Evolutionary conservation across 2,329 filamentous ascomycete species (phyloP), one percentile per base, ranked within the genome.

Genomic region (Cladosporium oxysporum): DNA sequence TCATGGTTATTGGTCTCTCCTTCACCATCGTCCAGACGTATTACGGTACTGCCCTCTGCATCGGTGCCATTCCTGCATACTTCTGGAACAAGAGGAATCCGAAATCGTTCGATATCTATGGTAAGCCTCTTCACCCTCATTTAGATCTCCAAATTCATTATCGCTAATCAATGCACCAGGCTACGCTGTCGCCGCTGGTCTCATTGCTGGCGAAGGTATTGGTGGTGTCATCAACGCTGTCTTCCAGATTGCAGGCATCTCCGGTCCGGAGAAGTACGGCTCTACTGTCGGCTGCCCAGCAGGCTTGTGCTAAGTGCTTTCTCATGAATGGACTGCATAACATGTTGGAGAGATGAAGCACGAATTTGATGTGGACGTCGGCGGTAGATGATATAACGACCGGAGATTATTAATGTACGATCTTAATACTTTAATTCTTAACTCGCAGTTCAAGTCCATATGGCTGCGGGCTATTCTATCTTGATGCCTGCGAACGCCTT

Each of bases 201-300:
- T 87, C 68, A 88, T 88, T 73, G 86, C 87, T 3, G 87, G 87
- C 5, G 87, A 89, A 76, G 87, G 87, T 64, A 83, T 88, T 63
- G 87, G 87, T 37, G 87, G 87, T 69, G 85, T 88, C n/a, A 73
- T 89, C 66, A 87, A 87, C 69, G 86, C 87, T 2, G 74, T 83
- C 41, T 79, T 83, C 72, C 79, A 83, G 70, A 78, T 84, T 62
- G 78, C 76, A 1, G 79, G 79, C 29, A 79, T 81, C 65, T 70
- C 74, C 16, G 80, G 81, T 10, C 74, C 75, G 16, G 73, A 75
- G 50, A 72, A 73, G 0, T 79, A 82, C 65, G 82, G 82, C 14
- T 77, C 76, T 0, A 73, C 77, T 44, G 72, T 80, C 61, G 81
- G 74, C 2, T 83, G 81, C 65, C 81, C 81, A 1, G 76, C 69